Percentiles rank a stretch among this genome's conserved stretches.
Conservation (phyloP, 352 stramenopile species). For the Globisporangium spinosum region DNA sequence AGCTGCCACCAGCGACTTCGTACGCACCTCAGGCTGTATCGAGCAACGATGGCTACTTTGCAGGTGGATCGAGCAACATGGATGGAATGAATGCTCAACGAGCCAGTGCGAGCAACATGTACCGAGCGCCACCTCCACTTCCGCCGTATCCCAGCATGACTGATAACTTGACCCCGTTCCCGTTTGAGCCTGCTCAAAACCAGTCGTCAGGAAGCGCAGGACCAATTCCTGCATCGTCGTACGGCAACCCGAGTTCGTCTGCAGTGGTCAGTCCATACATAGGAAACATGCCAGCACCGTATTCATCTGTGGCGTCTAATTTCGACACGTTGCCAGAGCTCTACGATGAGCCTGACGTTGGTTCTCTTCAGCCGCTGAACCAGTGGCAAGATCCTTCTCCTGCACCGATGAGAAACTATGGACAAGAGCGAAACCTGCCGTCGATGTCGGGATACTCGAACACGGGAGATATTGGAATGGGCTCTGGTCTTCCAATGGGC, state of each 20-base stretch:
- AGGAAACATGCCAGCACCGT: constrained; percentile 25
- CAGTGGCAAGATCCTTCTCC: constrained; percentile 23
- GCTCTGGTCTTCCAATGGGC: constrained; percentile 10
- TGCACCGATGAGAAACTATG: constrained; percentile 15
- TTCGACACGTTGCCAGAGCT: constrained; percentile 28
- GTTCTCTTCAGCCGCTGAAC: constrained; percentile 13
- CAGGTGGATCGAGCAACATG: background rate
- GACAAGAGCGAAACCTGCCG: constrained; percentile 10
- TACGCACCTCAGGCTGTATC: constrained; percentile 20
- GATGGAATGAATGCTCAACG: constrained; percentile 6
- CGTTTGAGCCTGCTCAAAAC: constrained; percentile 27
- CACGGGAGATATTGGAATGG: constrained; percentile 2
- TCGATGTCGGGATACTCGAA: constrained; percentile 11
- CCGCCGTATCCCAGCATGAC: constrained; percentile 8
- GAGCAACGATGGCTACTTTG: constrained; percentile 10
- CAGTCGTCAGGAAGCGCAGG: constrained; percentile 19
- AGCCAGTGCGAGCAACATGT: constrained; percentile 8
- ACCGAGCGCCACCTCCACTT: background rate
- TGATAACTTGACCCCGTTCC: constrained; percentile 29
- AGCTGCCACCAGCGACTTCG: constrained; percentile 17
- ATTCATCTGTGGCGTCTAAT: constrained; percentile 22
- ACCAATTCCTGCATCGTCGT: constrained; percentile 20
- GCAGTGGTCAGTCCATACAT: constrained; percentile 26
- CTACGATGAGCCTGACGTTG: constrained; percentile 20
- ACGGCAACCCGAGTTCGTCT: constrained; percentile 19